These are phyloP conservation scores for Grigorovia humatica DNA, from an alignment of 805 yeast genomes.

Conservation along the genomic window DNA sequence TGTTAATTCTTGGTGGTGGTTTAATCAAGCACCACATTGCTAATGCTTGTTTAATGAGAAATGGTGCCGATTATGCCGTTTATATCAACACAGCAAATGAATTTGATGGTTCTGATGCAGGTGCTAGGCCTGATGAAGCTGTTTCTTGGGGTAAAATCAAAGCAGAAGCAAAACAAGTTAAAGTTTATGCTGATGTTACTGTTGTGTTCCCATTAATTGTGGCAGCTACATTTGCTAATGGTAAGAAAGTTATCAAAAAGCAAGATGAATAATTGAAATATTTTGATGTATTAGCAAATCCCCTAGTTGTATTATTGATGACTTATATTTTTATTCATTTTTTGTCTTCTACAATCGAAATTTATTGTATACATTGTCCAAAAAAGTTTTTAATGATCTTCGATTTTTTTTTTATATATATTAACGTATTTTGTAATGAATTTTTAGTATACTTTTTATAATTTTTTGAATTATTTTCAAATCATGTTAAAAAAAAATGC, in stretches of 20 bases:
- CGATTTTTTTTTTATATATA: neutral
- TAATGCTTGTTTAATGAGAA: conserved; percentile 97
- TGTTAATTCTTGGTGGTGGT: conserved; percentile 95
- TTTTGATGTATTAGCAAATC: neutral
- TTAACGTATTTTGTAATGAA: neutral
- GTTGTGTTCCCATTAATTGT: conserved; percentile 92
- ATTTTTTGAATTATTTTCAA: too few species aligned
- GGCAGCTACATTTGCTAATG: conserved; percentile 90
- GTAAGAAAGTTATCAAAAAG: conserved; percentile 14
- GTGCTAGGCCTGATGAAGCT: conserved; percentile 98
- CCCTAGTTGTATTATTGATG: neutral
- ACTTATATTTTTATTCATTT: neutral
- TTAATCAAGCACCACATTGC: conserved; percentile 93
- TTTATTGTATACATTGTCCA: neutral
- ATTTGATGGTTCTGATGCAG: conserved; percentile 98
- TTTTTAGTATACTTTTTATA: neutral
- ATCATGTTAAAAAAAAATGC: too few species aligned
- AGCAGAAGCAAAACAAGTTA: conserved; percentile 83
- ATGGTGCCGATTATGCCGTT: conserved; percentile 97
- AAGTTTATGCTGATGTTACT: conserved; percentile 92
- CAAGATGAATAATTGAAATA: neutral
- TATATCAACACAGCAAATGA: conserved; percentile 97
- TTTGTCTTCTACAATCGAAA: neutral
- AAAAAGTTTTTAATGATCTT: neutral
- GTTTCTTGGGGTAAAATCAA: conserved; percentile 98